These are phyloP conservation scores for Calonectria multiphialidica DNA, from an alignment of 2,329 filamentous ascomycete genomes.

Conservation along the genomic window DNA sequence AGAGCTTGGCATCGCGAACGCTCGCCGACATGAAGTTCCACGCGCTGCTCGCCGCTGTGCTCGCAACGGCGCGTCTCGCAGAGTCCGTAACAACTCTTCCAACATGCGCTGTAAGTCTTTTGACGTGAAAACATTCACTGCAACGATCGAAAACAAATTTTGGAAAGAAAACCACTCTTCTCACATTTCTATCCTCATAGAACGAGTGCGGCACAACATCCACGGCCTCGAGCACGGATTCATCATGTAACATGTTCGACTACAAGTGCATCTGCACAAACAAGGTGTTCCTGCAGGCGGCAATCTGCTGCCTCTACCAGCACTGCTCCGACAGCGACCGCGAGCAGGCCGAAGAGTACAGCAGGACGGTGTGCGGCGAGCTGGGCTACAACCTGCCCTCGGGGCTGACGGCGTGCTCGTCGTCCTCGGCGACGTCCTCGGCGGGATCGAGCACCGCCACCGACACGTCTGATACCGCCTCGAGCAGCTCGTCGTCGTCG, in stretches of 20 bases:
- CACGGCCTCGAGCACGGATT: background rate
- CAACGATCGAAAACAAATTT: background rate
- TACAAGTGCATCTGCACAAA: slow-evolving; percentile 15
- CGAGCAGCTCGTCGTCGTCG: background rate
- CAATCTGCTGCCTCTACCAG: slow-evolving; percentile 19
- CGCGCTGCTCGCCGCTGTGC: background rate
- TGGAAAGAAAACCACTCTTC: too few relatives aligned
- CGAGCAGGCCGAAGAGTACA: slow-evolving; percentile 1
- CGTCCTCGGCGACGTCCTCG: background rate
- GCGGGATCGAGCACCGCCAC: background rate
- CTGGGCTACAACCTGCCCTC: slow-evolving; percentile 2
- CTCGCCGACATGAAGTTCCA: slow-evolving; percentile 4
- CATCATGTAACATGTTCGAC: slow-evolving; percentile 14
- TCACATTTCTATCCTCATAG: background rate
- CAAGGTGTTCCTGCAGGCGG: background rate
- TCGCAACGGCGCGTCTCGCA: background rate
- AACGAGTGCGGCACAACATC: background rate
- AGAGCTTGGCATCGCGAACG: background rate
- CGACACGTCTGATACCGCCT: background rate
- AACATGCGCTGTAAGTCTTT: slow-evolving; percentile 19
- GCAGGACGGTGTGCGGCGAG: background rate
- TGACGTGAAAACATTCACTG: background rate
- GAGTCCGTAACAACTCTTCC: background rate
- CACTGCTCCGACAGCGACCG: slow-evolving; percentile 17
- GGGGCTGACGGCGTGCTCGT: background rate